These are phyloP conservation scores for Ogataea siamensis DNA, from an alignment of 805 yeast genomes.

Conservation along the genomic window DNA sequence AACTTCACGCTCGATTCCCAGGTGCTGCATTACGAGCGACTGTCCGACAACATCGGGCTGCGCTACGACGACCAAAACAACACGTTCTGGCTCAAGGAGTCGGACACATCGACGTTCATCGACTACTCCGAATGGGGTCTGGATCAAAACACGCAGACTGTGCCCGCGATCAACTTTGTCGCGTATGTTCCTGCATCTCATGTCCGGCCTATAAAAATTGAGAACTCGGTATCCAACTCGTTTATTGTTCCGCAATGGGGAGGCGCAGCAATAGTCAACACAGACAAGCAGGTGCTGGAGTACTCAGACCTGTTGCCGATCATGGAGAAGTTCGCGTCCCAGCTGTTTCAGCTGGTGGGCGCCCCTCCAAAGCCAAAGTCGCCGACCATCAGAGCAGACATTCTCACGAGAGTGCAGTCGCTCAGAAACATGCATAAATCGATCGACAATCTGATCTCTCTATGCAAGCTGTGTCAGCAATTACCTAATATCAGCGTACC, in stretches of 20 bases:
- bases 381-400: slow-evolving; percentile 62
- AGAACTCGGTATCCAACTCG: slow-evolving; percentile 47
- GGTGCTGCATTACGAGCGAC: slow-evolving; percentile 62
- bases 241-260: slow-evolving; percentile 90
- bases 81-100: slow-evolving; percentile 37
- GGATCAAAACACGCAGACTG: slow-evolving; percentile 44
- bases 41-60: slow-evolving; percentile 30
- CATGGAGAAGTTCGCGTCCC: slow-evolving; percentile 70
- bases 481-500: slow-evolving; percentile 85
- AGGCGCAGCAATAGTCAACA: slow-evolving; percentile 59
- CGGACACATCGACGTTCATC: slow-evolving; percentile 69
- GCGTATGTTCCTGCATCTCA: slow-evolving; percentile 58
- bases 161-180: slow-evolving; percentile 69
- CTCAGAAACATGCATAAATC: slow-evolving; percentile 59
- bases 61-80: slow-evolving; percentile 30
- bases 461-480: slow-evolving; percentile 64
- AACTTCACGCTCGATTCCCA: slow-evolving; percentile 79
- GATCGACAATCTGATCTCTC: slow-evolving; percentile 67
- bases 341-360: slow-evolving; percentile 71
- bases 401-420: slow-evolving; percentile 58
- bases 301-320: slow-evolving; percentile 51
- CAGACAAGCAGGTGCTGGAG: slow-evolving; percentile 33
- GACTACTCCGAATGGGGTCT: slow-evolving; percentile 85
- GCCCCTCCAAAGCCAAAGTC: slow-evolving; percentile 57
- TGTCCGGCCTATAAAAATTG: slow-evolving; percentile 49